Conservation (phyloP, 2,329 filamentous ascomycete genomes). For the Acarospora socialis region DNA sequence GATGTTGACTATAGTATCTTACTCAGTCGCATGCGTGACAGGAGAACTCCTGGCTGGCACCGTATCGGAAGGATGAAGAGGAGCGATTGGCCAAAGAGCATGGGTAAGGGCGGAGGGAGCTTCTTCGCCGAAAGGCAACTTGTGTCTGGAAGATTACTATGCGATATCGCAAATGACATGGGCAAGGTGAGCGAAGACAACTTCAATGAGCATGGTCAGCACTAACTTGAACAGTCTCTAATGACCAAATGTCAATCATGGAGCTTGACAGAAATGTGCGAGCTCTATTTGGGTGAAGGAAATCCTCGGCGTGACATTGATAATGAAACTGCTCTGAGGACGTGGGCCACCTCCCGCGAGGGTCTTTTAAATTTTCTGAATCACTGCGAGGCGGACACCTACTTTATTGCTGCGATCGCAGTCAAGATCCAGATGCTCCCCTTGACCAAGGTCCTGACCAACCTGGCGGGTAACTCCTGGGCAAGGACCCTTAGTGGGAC, state of each 20-base stretch:
- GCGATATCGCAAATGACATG: slow-evolving; percentile 89
- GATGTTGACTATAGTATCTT: slow-evolving; percentile 91
- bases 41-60: slow-evolving; percentile 89
- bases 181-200: slow-evolving; percentile 48
- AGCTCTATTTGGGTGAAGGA: slow-evolving; percentile 63
- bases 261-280: slow-evolving; percentile 96
- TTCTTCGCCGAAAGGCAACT: slow-evolving; percentile 90
- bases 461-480: slow-evolving; percentile 96
- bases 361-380: slow-evolving; percentile 87
- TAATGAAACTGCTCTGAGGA: slow-evolving; percentile 71
- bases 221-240: slow-evolving; percentile 43
- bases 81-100: slow-evolving; percentile 70
- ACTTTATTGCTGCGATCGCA: slow-evolving; percentile 84
- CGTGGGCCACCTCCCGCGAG: slow-evolving; percentile 69
- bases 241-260: slow-evolving; percentile 97
- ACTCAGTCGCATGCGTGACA: slow-evolving; percentile 71
- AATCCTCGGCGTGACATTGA: slow-evolving; percentile 71
- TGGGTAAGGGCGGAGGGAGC: slow-evolving; percentile 72
- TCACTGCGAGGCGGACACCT: slow-evolving; percentile 90
- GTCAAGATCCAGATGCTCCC: slow-evolving; percentile 83
- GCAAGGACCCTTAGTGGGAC: slow-evolving; percentile 90
- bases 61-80: slow-evolving; percentile 77
- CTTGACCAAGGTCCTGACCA: slow-evolving; percentile 87
- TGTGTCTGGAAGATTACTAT: slow-evolving; percentile 75
- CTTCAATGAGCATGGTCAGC: not conserved